These are phyloP conservation scores for Elsinoe perseae DNA, from an alignment of 2,329 filamentous ascomycete species.

Conservation along the genomic window DNA sequence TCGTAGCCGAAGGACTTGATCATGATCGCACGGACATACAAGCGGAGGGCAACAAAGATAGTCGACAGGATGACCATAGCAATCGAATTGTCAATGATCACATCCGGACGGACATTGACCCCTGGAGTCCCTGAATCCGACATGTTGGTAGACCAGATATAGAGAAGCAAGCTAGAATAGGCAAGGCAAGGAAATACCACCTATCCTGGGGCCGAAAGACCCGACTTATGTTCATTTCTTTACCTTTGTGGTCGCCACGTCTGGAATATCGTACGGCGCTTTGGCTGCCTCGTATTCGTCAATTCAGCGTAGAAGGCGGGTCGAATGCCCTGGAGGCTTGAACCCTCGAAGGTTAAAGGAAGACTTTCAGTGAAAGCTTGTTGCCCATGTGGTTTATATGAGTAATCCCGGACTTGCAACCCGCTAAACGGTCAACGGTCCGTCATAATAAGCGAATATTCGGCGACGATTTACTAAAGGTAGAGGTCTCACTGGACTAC, in stretches of 20 bases:
- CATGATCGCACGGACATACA: conserved; percentile 35
- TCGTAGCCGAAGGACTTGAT: conserved; percentile 38
- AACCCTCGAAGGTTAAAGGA: conserved; percentile 1
- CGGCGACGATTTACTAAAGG: not conserved
- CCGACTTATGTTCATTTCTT: conserved; percentile 3
- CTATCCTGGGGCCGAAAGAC: not conserved
- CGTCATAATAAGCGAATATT: not conserved
- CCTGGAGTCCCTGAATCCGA: conserved; percentile 1
- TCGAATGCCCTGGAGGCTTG: conserved; percentile 3
- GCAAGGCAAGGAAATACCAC: not conserved
- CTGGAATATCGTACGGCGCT: not conserved
- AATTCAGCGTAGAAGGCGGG: not conserved
- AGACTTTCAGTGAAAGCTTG: not conserved
- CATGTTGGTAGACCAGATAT: conserved; percentile 1
- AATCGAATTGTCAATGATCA: conserved; percentile 6
- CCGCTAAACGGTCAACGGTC: not conserved
- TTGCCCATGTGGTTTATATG: conserved; percentile 3
- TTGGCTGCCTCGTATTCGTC: not conserved
- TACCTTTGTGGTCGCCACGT: not conserved
- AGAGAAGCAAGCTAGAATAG: not conserved
- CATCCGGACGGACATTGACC: not conserved
- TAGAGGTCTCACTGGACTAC: not conserved
- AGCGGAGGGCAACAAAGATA: conserved; percentile 21
- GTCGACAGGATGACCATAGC: conserved; percentile 1
- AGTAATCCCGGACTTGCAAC: not conserved